Percentiles rank a stretch among this genome's conserved stretches.
Evolutionary conservation across 768 basidiomycete species (phyloP).

Genomic region (Mycena polygramma): DNA sequence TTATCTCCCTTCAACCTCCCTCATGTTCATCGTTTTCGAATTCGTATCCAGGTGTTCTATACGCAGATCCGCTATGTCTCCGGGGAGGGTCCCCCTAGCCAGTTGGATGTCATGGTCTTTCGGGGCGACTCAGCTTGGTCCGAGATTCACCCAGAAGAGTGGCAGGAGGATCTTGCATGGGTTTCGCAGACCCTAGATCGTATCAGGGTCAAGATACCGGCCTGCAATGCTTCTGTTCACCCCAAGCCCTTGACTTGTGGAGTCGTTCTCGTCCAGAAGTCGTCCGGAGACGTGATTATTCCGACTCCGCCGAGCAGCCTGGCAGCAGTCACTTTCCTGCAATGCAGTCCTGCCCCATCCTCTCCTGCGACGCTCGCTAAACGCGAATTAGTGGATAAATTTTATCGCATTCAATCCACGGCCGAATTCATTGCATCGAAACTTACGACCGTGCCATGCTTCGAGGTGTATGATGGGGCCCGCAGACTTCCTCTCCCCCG

Average conservation of each 20-base stretch:
- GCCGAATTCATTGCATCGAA: conserved; percentile 17
- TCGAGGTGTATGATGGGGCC: conserved; percentile 26
- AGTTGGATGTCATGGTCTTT: conserved; percentile 26
- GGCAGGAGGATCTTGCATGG: conserved; percentile 15
- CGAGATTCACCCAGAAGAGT: conserved; percentile 10
- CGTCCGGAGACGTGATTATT: conserved; percentile 17
- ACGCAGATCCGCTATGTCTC: conserved; percentile 22
- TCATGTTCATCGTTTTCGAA: neutral
- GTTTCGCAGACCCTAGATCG: conserved; percentile 18
- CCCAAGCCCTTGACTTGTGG: conserved; percentile 22
- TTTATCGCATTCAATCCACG: conserved; percentile 31
- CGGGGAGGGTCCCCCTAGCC: conserved; percentile 7
- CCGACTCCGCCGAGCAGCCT: conserved; percentile 9
- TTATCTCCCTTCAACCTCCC: too few relatives aligned
- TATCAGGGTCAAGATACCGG: conserved; percentile 13
- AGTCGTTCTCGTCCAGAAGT: conserved; percentile 27
- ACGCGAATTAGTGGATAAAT: conserved; percentile 13
- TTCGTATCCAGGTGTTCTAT: conserved; percentile 25
- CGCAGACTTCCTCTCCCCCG: conserved; percentile 20
- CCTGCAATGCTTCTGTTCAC: conserved; percentile 19
- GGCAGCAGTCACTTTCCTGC: neutral
- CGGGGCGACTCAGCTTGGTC: neutral
- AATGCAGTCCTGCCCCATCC: conserved; percentile 13
- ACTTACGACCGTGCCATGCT: conserved; percentile 6
- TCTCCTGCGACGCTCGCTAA: neutral